Evolutionary conservation across 176 grass and related monocot species (phyloP).

Genomic region (Pontederia crassipes): DNA sequence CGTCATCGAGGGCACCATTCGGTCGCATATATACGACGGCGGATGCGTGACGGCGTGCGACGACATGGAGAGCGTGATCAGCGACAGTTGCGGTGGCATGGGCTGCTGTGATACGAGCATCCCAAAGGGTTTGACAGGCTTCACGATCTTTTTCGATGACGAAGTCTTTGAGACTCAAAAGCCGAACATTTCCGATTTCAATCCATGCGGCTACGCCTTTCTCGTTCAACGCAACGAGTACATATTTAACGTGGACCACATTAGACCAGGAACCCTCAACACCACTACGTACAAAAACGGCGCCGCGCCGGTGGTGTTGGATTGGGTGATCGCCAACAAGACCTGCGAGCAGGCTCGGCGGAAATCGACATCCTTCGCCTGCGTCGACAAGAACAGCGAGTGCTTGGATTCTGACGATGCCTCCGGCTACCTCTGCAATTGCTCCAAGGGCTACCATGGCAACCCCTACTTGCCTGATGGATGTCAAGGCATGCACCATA

Average conservation of each 20-base stretch:
- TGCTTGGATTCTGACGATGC: constrained; percentile 25
- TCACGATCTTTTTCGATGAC: constrained; percentile 28
- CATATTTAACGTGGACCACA: constrained; percentile 32
- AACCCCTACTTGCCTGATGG: constrained; percentile 32
- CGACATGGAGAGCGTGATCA: constrained; percentile 3
- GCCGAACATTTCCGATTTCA: constrained; percentile 1
- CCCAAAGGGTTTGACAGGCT: constrained; percentile 28
- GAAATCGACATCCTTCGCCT: constrained; percentile 12
- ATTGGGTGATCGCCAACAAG: neutral
- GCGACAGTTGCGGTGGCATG: constrained; percentile 47
- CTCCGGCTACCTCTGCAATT: constrained; percentile 44
- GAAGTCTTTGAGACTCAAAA: too few relatives aligned
- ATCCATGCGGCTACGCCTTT: constrained; percentile 45
- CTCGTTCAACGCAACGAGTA: constrained; percentile 42
- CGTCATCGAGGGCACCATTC: constrained; percentile 12
- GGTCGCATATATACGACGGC: constrained; percentile 16
- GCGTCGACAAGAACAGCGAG: constrained; percentile 12
- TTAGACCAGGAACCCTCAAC: constrained; percentile 20
- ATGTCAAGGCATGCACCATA: constrained; percentile 35
- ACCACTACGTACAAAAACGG: neutral
- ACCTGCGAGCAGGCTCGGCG: constrained; percentile 3
- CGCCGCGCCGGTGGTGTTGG: neutral
- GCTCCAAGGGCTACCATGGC: constrained; percentile 36
- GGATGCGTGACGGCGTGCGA: constrained; percentile 26
- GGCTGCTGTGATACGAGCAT: constrained; percentile 65